Conservation (phyloP, 805 yeast genomes). For the Saturnispora besseyi region DNA sequence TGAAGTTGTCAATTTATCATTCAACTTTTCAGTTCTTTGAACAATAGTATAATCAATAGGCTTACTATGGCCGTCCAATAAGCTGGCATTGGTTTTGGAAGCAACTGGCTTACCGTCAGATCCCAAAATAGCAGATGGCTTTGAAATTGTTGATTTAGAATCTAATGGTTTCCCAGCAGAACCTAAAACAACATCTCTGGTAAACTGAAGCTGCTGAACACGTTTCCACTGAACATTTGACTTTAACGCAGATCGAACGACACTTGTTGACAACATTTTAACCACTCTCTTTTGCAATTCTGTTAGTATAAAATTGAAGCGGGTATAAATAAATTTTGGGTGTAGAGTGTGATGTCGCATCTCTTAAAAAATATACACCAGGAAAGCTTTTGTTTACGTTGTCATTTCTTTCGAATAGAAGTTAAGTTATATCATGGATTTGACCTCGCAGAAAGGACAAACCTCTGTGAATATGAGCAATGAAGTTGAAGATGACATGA, state of each 20-base stretch:
- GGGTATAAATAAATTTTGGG: background rate
- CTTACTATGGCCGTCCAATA: background rate
- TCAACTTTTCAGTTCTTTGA: constrained; percentile 3
- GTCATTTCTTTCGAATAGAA: background rate
- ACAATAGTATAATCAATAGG: constrained; percentile 2
- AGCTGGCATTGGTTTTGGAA: background rate
- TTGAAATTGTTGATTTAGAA: background rate
- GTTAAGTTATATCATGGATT: background rate
- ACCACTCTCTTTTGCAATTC: background rate
- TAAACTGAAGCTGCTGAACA: background rate
- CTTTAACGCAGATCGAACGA: background rate
- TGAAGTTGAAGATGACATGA: background rate
- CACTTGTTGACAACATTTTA: constrained; percentile 1
- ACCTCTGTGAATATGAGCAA: background rate
- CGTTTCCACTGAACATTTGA: background rate
- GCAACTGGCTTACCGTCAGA: constrained; percentile 7
- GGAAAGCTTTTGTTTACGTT: background rate
- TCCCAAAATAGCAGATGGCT: constrained; percentile 3
- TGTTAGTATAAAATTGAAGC: background rate
- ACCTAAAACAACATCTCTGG: constrained; percentile 7
- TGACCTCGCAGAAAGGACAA: background rate
- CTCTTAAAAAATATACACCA: background rate
- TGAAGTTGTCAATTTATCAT: constrained; percentile 2
- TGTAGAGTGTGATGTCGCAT: background rate
- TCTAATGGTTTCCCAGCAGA: constrained; percentile 9